Evolutionary conservation across 164 flowering plant genomes (phyloP).

Genomic region (Paratinospora sagittata): DNA sequence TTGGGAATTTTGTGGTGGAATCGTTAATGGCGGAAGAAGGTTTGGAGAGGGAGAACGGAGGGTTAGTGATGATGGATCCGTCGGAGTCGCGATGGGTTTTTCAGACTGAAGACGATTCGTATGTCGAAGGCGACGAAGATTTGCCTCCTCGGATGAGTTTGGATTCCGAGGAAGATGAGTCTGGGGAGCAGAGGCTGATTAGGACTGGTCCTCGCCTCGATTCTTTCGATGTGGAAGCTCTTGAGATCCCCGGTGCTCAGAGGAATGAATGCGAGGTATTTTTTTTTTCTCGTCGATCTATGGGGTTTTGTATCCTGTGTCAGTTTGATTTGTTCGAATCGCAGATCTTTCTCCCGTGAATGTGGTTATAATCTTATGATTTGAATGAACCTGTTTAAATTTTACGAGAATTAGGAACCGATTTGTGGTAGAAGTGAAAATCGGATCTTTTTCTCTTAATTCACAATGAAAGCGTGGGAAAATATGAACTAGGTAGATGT

Average conservation of each 20-base stretch:
- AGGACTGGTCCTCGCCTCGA: constrained; percentile 89
- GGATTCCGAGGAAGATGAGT: constrained; percentile 70
- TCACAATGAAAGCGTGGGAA: neutral
- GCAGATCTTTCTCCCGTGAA: neutral
- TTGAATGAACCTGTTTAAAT: neutral
- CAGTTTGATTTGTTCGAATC: neutral
- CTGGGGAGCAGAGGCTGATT: constrained; percentile 58
- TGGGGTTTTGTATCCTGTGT: neutral
- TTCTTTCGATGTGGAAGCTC: constrained; percentile 95
- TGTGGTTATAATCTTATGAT: neutral
- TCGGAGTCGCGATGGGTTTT: constrained; percentile 86
- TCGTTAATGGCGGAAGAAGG: constrained; percentile 47
- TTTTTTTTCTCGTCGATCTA: neutral
- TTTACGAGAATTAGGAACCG: neutral
- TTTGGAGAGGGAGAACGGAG: constrained; percentile 34
- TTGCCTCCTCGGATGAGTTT: constrained; percentile 14
- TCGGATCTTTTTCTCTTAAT: neutral
- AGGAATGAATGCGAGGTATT: constrained; percentile 65
- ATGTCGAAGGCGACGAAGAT: constrained; percentile 31
- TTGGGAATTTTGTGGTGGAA: neutral
- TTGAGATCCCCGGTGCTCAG: constrained; percentile 78
- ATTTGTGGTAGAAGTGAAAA: neutral
- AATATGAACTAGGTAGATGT: neutral
- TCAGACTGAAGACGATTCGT: constrained; percentile 66
- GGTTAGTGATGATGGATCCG: constrained; percentile 50